Evolutionary conservation across 345 rosid species (phyloP).

Genomic region (Eucalyptus rudis): DNA sequence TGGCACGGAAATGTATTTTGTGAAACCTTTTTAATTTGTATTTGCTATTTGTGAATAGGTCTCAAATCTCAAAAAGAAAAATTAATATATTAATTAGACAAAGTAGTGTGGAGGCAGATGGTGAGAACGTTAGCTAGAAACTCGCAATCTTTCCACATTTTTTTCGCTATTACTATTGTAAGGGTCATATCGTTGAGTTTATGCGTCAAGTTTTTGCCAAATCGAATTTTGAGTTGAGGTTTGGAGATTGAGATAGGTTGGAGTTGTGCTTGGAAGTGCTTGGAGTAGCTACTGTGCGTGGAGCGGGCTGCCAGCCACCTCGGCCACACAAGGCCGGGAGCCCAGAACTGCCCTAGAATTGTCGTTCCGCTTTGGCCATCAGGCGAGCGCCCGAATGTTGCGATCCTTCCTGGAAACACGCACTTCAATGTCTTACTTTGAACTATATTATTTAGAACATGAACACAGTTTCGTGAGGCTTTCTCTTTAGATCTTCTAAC

Average conservation of each 20-base stretch:
- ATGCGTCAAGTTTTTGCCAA: background rate
- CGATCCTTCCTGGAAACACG: background rate
- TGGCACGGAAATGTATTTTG: background rate
- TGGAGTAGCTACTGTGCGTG: background rate
- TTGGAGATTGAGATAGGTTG: background rate
- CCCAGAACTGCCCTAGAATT: background rate
- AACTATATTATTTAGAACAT: background rate
- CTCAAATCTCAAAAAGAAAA: background rate
- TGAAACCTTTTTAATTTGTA: background rate
- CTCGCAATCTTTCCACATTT: background rate
- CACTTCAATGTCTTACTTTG: background rate
- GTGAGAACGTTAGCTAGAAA: background rate
- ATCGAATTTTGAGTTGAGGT: background rate
- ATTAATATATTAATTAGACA: background rate
- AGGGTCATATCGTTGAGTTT: background rate
- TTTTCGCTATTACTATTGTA: background rate
- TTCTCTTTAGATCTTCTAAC: background rate
- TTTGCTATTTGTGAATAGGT: background rate
- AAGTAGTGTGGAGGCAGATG: background rate
- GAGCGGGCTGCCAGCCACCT: background rate
- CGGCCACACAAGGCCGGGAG: background rate
- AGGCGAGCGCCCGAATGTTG: background rate
- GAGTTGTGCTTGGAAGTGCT: background rate
- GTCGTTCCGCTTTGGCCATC: background rate
- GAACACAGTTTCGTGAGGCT: background rate